These are phyloP conservation scores for Gymnopus androsaceus DNA, from an alignment of 1,284 basidiomycete genomes.

Conservation along the genomic window DNA sequence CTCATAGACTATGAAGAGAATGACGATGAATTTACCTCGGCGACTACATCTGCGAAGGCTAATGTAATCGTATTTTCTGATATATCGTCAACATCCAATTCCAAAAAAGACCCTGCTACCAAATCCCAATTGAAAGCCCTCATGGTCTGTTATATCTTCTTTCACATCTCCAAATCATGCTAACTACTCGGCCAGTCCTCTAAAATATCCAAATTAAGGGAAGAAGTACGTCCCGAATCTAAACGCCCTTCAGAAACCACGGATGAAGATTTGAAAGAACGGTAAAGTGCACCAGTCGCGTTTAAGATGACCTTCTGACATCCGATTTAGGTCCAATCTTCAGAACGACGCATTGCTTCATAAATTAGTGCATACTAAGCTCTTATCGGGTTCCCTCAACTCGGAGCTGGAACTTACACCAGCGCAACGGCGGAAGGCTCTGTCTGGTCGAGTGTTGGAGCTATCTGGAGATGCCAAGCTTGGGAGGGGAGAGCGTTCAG, in stretches of 20 bases:
- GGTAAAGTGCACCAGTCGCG: conserved; percentile 27
- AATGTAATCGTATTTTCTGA: conserved; percentile 64
- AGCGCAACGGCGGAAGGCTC: conserved; percentile 66
- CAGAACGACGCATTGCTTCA: conserved; percentile 78
- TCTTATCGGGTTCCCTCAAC: conserved; percentile 71
- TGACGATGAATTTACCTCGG: conserved; percentile 44
- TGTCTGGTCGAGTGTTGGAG: conserved; percentile 74
- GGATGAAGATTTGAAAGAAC: conserved; percentile 49
- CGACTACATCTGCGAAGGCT: conserved; percentile 30
- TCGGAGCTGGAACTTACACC: conserved; percentile 60
- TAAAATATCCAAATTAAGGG: conserved; percentile 63
- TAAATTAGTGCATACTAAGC: conserved; percentile 72
- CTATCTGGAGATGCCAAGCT: conserved; percentile 63
- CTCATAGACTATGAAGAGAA: conserved; percentile 37
- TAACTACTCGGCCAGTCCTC: conserved; percentile 58
- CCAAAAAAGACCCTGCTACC: conserved; percentile 21
- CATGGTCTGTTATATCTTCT: conserved; percentile 54
- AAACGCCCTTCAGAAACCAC: conserved; percentile 23
- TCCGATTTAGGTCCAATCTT: conserved; percentile 55
- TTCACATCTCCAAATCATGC: conserved; percentile 5
- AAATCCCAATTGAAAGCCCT: conserved; percentile 63
- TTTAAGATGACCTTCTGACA: not conserved
- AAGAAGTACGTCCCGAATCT: conserved; percentile 29
- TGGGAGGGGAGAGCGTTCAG: conserved; percentile 66
- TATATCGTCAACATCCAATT: not conserved